Evolutionary conservation across 2,329 filamentous ascomycete genomes (phyloP).

Genomic region (Leptographium flavum): DNA sequence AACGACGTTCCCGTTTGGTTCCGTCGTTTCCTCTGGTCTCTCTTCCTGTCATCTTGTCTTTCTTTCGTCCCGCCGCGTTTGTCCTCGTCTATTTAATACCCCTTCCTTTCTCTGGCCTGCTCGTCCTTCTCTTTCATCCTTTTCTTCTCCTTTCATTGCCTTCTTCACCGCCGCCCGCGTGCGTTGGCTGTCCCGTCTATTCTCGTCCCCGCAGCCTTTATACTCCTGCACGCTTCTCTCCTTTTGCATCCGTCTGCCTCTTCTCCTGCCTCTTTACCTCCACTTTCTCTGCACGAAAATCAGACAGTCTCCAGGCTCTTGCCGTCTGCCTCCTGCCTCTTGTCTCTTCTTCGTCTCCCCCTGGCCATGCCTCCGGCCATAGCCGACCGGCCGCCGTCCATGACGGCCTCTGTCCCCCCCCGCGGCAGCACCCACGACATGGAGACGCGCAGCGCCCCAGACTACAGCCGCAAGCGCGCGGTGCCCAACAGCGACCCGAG

Average conservation of each 20-base stretch:
- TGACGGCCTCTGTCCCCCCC: no score
- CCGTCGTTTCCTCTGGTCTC: slow-evolving; percentile 3
- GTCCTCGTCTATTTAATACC: background rate
- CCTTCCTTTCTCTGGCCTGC: background rate
- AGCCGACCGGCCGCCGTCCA: no score
- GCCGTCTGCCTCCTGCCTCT: no score
- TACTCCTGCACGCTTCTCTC: background rate
- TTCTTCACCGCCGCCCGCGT: background rate
- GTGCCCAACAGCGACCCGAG: slow-evolving; percentile 19
- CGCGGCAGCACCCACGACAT: no score
- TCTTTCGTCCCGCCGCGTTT: background rate
- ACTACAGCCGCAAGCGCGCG: slow-evolving; percentile 30
- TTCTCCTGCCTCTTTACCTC: background rate
- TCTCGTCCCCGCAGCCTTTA: background rate
- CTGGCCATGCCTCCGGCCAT: no score
- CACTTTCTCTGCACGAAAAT: no score
- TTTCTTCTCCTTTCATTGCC: background rate
- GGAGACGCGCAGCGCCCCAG: no score
- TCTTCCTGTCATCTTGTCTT: slow-evolving; percentile 1
- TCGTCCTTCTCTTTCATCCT: background rate
- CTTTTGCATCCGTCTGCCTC: background rate
- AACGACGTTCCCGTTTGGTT: slow-evolving; percentile 5
- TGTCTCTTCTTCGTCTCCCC: no score
- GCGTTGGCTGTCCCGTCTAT: background rate
- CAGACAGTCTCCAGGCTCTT: no score